Base-by-base conservation (phyloP, 441 rosid genomes). In the Populus trichocarpa region DNA sequence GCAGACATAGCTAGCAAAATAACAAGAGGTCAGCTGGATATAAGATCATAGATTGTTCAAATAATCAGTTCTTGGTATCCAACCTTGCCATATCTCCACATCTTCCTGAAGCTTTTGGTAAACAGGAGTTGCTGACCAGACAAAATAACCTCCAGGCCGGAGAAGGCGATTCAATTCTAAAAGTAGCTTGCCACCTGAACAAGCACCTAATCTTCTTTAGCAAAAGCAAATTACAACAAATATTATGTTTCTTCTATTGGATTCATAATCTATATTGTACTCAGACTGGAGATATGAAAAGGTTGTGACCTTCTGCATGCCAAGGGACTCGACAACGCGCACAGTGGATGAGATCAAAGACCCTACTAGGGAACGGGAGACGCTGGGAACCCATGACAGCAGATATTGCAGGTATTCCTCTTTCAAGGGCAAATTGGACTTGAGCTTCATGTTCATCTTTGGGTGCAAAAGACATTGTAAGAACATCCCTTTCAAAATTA, bases 391-490 rank as follows among this genome's bases (percentile, higher is more conserved):
- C 99, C 98, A 94, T 96, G 69, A 94, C 99, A 2, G 97, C 97
- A 5, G 96, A 92, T 69, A 94, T 90, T 22, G 97, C 99, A 72
- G 64, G 23, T 57, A 18, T 40, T 40, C 50, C 50, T 40, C 50
- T 40, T 40, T 40, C 97, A 10, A 95, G 94, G 14, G 99, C 98
- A 80, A 95, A 91, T 79, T 95, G 99, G 38, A 95, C 97, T 74
- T 95, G 98, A 78, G 98, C 98, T 71, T 94, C 97, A 5, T 96
- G 98, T 81, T 96, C 98, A 79, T 96, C 98, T 74, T 96, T 96
- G 30, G 99, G 98, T 26, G 99, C 98, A 78, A 96, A 95, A 0
- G 98, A 96, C 97, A 95, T 92, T 33, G 97, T 85, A 16, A 93
- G 86, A 73, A 91, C 99, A 82, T 95, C 95, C 86, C 87, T 93